phyloP scores from a whole-genome alignment of 345 rosid genomes.

The Moringa oleifera region DNA sequence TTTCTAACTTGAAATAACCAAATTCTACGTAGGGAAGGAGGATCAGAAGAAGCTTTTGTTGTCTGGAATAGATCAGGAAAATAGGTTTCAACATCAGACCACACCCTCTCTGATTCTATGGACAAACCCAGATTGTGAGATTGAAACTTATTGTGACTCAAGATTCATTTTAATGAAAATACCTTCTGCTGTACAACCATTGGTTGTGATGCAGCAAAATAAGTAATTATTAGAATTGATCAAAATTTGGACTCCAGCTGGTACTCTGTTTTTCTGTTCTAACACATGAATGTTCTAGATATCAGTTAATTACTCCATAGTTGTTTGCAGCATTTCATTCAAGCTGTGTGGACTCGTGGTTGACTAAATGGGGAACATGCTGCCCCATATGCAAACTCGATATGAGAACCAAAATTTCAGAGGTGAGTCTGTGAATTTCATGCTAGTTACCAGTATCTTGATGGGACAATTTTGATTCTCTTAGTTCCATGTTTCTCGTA shows the following conservation, averaged over 20 bases:
- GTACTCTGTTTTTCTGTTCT: not conserved
- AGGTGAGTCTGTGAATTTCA: conserved; percentile 28
- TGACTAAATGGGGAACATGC: conserved; percentile 67
- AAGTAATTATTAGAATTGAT: too few relatives aligned
- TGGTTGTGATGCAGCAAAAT: not conserved
- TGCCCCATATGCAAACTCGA: conserved; percentile 88
- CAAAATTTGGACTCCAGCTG: too few relatives aligned
- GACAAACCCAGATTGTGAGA: not conserved
- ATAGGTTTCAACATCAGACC: too few relatives aligned
- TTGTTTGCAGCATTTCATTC: conserved; percentile 63
- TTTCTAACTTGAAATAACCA: too few relatives aligned
- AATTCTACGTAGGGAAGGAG: not conserved
- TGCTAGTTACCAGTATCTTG: conserved; percentile 7
- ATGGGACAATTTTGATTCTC: not conserved
- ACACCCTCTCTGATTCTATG: too few relatives aligned
- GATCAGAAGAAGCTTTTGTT: not conserved
- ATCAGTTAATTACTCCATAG: conserved; percentile 18
- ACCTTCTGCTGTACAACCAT: too few relatives aligned
- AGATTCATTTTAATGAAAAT: too few relatives aligned
- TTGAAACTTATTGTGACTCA: not conserved
- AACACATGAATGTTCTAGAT: not conserved
- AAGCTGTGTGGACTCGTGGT: conserved; percentile 64
- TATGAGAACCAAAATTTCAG: conserved; percentile 35
- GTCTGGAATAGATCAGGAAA: not conserved
- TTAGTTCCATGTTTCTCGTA: conserved; percentile 2